Evolutionary conservation across 1,284 basidiomycete genomes (phyloP), one percentile per base, ranked within the genome.

Genomic region (Ganoderma meredithae): DNA sequence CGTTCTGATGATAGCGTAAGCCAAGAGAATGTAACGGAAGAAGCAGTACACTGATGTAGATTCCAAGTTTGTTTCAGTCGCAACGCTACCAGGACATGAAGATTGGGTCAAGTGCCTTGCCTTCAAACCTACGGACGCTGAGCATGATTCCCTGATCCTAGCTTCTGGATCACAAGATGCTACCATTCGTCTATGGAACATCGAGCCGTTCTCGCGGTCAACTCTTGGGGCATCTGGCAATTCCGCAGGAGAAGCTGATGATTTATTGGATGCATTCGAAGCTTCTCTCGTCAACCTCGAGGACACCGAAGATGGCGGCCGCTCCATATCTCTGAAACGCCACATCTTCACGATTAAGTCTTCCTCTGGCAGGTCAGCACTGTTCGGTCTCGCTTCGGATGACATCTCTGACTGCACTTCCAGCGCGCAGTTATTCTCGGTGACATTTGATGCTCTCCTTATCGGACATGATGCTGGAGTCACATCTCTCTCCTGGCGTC

Each of bases 91-190:
- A 43, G 96, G 96, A 0, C 96, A 99, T 76, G 94, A 97, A 83
- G 96, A 98, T 77, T 99, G 96, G 96, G 86, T 98, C 62, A 89
- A 92, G 70, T 86, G 88, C 69, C 85, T 98, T 33, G 85, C 90
- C 1, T 95, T 98, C 78, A 85, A 85, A 36, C 56, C 74, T 2
- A 78, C 82, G 12, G 60, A 68, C 13, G 63, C 71, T 49, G 69
- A 76, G 9, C 77, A 77, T 10, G 80, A 84, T 59, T 78, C 83
- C 22, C 81, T 90, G 33, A 72, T 89, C 0, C 84, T 98, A 22
- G 95, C 97, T 1, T 96, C 95, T 17, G 97, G 95, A 1, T 95
- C 95, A 3, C 96, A 98, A 80, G 97, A 98, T 78, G 89, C 90
- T 19, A 96, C 94, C 47, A 93, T 98, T 65, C 90, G 96, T 43